Evolutionary conservation across 139 green algal species (phyloP), one percentile per base, ranked within the genome.

Genomic region (Coelastrella sp.): DNA sequence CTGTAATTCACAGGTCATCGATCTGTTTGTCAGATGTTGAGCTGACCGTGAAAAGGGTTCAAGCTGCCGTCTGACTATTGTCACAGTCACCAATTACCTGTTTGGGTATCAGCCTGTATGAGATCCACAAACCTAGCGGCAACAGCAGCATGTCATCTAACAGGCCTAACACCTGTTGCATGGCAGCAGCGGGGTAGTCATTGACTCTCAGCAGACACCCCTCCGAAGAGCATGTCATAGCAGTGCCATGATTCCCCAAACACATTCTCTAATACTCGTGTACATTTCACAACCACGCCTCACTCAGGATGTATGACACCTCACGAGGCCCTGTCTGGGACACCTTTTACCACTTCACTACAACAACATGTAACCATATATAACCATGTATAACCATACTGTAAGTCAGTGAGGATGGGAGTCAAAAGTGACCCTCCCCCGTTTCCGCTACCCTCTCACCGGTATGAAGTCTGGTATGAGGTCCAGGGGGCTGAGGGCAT

Each of bases 381-480:
- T 8, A 53, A 53, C 45, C 45, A 53, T 53, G 11, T 53, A 8
- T 11, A 53, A 11, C 45, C 45, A 21, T 53, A 11, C 11, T 53
- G 45, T 53, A 8, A 21, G 8, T 53, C 45, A 53, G 45, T 11
- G 8, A 53, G 45, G n/a, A n/a, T 53, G 8, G 45, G 19, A 32
- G 9, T 69, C 60, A 27, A 25, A 59, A 27, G 15, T n/a, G n/a
- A n/a, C n/a, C n/a, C n/a, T n/a, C n/a, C n/a, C n/a, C n/a, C n/a
- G n/a, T n/a, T n/a, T n/a, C n/a, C n/a, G n/a, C n/a, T 53, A 4
- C 0, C 2, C 21, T 32, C 53, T 64, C 3, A 64, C 53, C 0
- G 91, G 90, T 3, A 94, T 94, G 66, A 93, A 92, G 79, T 94
- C 91, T 0, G 91, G 90, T 0, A 94, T 91, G 17, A 94, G 81